Evolutionary conservation across 192 early-diverging fungal genomes (phyloP).

Genomic region (Backusella morwellensis): DNA sequence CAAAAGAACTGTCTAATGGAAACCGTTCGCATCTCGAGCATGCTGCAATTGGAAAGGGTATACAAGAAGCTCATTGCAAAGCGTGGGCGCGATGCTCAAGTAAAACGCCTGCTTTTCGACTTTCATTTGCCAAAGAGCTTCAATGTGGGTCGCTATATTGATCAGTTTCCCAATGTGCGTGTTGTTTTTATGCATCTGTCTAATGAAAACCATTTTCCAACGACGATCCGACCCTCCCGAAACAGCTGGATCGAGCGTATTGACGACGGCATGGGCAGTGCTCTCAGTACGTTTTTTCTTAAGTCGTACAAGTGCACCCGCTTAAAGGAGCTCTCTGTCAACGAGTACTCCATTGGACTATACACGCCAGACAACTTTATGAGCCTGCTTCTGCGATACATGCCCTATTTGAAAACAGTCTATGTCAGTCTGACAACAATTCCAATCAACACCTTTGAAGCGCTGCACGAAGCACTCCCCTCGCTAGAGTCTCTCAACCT

Average conservation of each 20-base stretch:
- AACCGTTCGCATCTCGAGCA: neutral
- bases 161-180: neutral
- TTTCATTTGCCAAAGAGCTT: neutral
- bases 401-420: neutral
- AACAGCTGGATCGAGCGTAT: neutral
- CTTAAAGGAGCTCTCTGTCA: neutral
- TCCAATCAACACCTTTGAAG: neutral
- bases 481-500: neutral
- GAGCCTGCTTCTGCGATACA: neutral
- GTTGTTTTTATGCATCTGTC: neutral
- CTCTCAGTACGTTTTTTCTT: neutral
- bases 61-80: neutral
- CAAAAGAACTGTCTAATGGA: neutral
- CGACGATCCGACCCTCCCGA: neutral
- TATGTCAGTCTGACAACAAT: neutral
- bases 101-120: neutral
- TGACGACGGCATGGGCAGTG: neutral
- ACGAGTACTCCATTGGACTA: neutral
- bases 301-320: neutral
- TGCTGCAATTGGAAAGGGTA: neutral
- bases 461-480: neutral
- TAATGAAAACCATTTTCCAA: neutral
- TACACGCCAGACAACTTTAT: neutral
- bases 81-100: neutral
- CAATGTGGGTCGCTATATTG: neutral